phyloP scores from a whole-genome alignment of 2,329 filamentous ascomycete genomes.

The Beauveria brongniartii region DNA sequence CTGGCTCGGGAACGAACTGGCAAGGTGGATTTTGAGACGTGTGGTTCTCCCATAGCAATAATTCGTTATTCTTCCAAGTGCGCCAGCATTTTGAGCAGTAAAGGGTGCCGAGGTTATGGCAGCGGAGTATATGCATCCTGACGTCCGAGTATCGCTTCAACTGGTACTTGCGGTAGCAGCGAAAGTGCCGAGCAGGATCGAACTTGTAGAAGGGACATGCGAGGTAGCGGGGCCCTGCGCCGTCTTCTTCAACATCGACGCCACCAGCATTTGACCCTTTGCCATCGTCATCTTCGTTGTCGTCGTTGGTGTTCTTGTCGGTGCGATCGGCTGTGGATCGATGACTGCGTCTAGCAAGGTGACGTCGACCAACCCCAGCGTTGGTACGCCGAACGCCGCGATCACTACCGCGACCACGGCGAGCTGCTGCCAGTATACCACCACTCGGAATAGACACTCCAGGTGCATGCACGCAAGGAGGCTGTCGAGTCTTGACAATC shows the following conservation, averaged over 20 bases:
- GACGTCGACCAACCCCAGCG: no score
- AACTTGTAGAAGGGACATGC: constrained; percentile 4
- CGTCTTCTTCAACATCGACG: not conserved
- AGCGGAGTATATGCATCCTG: not conserved
- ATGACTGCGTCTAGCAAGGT: no score
- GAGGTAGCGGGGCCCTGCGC: not conserved
- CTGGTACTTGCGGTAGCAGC: not conserved
- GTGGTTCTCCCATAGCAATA: not conserved
- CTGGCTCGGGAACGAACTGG: not conserved
- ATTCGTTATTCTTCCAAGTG: not conserved
- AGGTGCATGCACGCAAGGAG: no score
- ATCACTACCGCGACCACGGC: no score
- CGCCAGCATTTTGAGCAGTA: not conserved
- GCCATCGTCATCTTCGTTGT: not conserved
- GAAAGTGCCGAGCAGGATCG: not conserved
- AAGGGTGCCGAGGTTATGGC: not conserved
- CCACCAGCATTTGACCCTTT: not conserved
- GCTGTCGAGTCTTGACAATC: no score
- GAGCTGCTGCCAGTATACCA: no score
- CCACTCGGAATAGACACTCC: no score
- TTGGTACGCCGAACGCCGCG: no score
- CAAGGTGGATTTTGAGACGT: no score
- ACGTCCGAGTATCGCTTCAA: not conserved
- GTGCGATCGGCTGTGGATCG: no score
- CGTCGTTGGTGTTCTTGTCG: not conserved